A percentile compares a stretch with the other conserved stretches of the same genome.
Evolutionary conservation across 2,329 filamentous ascomycete genomes (phyloP).

Genomic region (Onygena corvina): DNA sequence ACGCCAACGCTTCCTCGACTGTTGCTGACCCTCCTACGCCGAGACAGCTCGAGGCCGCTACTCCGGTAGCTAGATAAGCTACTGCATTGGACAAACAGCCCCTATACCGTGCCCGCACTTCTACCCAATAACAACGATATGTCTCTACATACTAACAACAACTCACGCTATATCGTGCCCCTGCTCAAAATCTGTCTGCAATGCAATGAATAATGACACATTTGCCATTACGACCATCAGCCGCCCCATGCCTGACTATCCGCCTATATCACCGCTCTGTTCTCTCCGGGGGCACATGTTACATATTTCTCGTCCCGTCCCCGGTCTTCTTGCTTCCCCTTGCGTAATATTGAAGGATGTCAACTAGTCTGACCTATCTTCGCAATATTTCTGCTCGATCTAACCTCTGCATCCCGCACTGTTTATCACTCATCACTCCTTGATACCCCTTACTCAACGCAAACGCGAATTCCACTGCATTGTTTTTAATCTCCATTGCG

Average conservation of each 20-base stretch:
- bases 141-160: neutral
- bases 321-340: neutral
- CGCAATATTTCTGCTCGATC: neutral
- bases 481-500: neutral
- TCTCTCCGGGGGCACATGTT: neutral
- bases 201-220: slow-evolving; percentile 1
- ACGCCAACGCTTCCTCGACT: neutral
- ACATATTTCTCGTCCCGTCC: neutral
- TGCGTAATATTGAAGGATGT: neutral
- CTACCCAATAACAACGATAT: neutral
- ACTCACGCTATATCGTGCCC: neutral
- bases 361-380: neutral
- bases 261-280: neutral
- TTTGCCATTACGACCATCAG: neutral
- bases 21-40: neutral
- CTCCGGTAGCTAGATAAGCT: neutral
- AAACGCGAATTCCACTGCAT: neutral
- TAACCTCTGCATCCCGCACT: neutral
- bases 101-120: neutral
- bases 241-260: neutral
- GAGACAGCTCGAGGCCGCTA: neutral
- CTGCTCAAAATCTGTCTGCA: neutral
- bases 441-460: neutral
- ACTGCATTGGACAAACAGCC: neutral
- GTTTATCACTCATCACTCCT: neutral